Evolutionary conservation across 2,329 filamentous ascomycete genomes (phyloP), one percentile per base, ranked within the genome.

Genomic region (Ophiosphaerella narmari): DNA sequence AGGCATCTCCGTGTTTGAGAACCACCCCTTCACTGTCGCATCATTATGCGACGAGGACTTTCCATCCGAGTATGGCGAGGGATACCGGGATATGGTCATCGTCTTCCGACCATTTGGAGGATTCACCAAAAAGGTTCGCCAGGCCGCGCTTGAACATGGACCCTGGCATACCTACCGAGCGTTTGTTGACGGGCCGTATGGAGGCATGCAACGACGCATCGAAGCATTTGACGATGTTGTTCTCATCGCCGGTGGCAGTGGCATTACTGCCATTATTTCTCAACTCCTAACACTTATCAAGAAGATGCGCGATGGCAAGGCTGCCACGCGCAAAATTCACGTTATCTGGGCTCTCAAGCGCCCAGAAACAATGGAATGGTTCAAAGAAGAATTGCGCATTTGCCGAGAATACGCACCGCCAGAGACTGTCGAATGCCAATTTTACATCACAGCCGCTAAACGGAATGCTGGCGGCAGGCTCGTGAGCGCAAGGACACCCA

Each of bases 321-420:
- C 93, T 31, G 90, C 96, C 38, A 97, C 92, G 2, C 90, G 89
- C 70, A 90, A 88, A 57, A 88, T 97, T 5, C 88, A 94, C 13
- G 90, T 97, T 1, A 84, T 97, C n/a, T 97, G 93, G 93, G 86
- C 92, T 5, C 79, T 97, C 59, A 96, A 94, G 74, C 85, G 89
- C 48, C 86, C 94, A 12, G 93, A 97, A 72, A 90, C 91, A 1
- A 91, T 97, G 86, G 91, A 97, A 70, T 97, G 93, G 93, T 97
- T 97, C 80, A 89, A 90, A 59, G 92, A 97, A 74, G 93, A 97
- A 72, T 80, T 97, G 50, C 85, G 91, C 40, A 96, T 97, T 64
- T 96, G 93, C 75, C 85, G 91, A 63, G 90, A 97, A 73, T 88
- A 86, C 42, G 92, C 93, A 8, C 93, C 93, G 1, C 89, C 90